Evolutionary conservation across 2,329 filamentous ascomycete species (phyloP).

Genomic region (Didymella segeticola): DNA sequence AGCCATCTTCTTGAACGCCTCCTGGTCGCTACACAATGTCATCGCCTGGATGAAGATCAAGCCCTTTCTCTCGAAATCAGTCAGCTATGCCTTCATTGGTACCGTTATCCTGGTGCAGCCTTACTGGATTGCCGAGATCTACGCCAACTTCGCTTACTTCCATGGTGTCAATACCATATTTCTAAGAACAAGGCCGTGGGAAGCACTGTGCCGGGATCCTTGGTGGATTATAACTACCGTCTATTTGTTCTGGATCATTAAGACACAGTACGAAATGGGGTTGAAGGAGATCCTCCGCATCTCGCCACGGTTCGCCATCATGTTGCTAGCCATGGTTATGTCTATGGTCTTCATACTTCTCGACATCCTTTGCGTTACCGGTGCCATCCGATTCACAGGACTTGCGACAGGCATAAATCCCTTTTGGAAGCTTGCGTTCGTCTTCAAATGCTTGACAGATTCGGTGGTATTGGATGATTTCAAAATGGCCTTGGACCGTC

Average conservation of each 20-base stretch:
- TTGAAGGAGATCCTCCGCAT: constrained; percentile 64
- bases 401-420: constrained; percentile 66
- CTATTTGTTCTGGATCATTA: constrained; percentile 69
- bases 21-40: constrained; percentile 70
- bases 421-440: constrained; percentile 69
- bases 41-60: constrained; percentile 72
- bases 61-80: constrained; percentile 61
- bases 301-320: constrained; percentile 69
- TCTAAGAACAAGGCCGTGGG: constrained; percentile 62
- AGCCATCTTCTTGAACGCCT: constrained; percentile 67
- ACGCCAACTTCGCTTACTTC: constrained; percentile 70
- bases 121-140: constrained; percentile 71
- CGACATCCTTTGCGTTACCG: constrained; percentile 66
- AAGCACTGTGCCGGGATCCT: constrained; percentile 68
- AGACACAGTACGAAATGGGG: constrained; percentile 65
- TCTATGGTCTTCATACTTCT: constrained; percentile 67
- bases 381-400: constrained; percentile 49
- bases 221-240: constrained; percentile 72
- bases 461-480: constrained; percentile 73
- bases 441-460: constrained; percentile 73
- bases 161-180: constrained; percentile 63
- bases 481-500: constrained; percentile 63
- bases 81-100: constrained; percentile 63
- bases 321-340: constrained; percentile 66
- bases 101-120: constrained; percentile 66